Conservation (phyloP, 1,139 yeast species). For the Williopsis jadinii region DNA sequence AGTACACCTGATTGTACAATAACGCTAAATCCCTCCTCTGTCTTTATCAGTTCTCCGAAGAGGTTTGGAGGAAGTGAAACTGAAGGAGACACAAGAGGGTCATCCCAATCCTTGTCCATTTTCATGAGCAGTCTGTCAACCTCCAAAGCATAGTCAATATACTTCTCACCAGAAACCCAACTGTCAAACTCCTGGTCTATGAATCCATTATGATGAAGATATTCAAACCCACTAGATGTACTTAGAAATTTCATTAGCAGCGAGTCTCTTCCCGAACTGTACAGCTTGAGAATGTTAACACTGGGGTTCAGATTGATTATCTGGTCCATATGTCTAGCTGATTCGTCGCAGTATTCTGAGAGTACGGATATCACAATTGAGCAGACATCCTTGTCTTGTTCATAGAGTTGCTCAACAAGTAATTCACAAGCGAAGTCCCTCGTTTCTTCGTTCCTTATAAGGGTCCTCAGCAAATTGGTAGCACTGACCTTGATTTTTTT, state of each 20-base stretch:
- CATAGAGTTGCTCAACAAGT: slow-evolving; percentile 66
- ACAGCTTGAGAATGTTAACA: slow-evolving; percentile 29
- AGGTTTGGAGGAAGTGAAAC: slow-evolving; percentile 55
- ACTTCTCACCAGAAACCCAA: slow-evolving; percentile 48
- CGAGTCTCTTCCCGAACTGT: slow-evolving; percentile 35
- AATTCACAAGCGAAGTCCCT: slow-evolving; percentile 33
- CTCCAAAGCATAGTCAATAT: slow-evolving; percentile 43
- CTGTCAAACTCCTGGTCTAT: slow-evolving; percentile 50
- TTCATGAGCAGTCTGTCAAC: slow-evolving; percentile 34
- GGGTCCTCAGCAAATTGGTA: slow-evolving; percentile 43
- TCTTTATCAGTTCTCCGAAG: slow-evolving; percentile 71
- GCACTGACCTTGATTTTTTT: slow-evolving; percentile 47
- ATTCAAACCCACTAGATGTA: slow-evolving; percentile 48
- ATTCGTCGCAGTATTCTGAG: slow-evolving; percentile 38
- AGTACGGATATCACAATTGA: slow-evolving; percentile 47
- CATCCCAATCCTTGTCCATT: slow-evolving; percentile 8
- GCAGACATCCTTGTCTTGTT: slow-evolving; percentile 51
- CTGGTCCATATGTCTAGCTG: slow-evolving; percentile 32
- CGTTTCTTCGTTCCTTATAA: slow-evolving; percentile 27
- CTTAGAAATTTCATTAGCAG: slow-evolving; percentile 48
- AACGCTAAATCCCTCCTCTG: slow-evolving; percentile 68
- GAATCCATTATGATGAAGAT: slow-evolving; percentile 43
- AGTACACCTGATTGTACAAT: slow-evolving; percentile 42
- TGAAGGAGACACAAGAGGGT: slow-evolving; percentile 2
- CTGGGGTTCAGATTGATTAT: slow-evolving; percentile 38